Evolutionary conservation across 768 basidiomycete genomes (phyloP).

Genomic region (Hirschioporus abietinus): DNA sequence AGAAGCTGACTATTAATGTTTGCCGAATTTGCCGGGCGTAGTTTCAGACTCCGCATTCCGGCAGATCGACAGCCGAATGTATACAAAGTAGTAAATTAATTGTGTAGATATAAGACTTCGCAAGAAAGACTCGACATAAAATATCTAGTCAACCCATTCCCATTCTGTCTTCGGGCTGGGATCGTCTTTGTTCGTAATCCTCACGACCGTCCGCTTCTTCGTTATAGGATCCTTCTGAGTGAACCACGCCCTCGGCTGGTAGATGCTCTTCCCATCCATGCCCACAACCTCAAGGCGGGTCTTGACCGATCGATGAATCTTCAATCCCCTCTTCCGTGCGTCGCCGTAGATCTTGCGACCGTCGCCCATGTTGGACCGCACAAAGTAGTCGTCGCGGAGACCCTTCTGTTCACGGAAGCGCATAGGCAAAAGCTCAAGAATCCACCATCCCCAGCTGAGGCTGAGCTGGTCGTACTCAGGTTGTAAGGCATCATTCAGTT

Average conservation of each 20-base stretch:
- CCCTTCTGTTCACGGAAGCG: constrained; percentile 9
- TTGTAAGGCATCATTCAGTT: constrained; percentile 8
- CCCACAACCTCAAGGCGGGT: constrained; percentile 11
- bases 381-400: constrained; percentile 22
- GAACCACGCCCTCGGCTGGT: constrained; percentile 2
- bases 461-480: constrained; percentile 11
- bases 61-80: no score
- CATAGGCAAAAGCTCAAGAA: constrained; percentile 15
- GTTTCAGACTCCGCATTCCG: no score
- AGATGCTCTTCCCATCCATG: not conserved
- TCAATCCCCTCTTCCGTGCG: constrained; percentile 9
- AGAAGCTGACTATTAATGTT: no score
- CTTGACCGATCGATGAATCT: constrained; percentile 15
- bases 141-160: constrained; percentile 2
- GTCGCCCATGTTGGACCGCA: constrained; percentile 29
- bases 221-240: not conserved
- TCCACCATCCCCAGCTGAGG: constrained; percentile 13
- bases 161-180: not conserved
- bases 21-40: no score
- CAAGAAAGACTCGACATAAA: not conserved
- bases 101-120: no score
- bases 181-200: not conserved
- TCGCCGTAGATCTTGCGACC: constrained; percentile 33
- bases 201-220: not conserved
- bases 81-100: no score